Evolutionary conservation across 2,329 filamentous ascomycete genomes (phyloP).

Genomic region (Diaporthe vaccinii): DNA sequence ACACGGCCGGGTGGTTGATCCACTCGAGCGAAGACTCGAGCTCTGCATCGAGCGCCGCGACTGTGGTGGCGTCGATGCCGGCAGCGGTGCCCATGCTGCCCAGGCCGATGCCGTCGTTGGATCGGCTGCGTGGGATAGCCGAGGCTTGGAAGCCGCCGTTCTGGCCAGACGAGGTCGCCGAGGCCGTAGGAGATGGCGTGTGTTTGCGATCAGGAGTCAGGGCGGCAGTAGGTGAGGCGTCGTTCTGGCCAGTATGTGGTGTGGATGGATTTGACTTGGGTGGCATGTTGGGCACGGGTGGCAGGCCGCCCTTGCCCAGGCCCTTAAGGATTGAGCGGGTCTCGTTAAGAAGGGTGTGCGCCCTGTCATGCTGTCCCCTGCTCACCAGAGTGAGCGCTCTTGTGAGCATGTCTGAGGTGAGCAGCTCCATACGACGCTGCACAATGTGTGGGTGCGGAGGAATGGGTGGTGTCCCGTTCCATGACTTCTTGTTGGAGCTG

Average conservation of each 20-base stretch:
- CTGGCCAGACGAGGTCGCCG: constrained; percentile 47
- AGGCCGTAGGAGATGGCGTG: constrained; percentile 67
- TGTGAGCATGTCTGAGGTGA: constrained; percentile 98
- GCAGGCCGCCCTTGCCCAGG: constrained; percentile 92
- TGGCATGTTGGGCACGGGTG: constrained; percentile 81
- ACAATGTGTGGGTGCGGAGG: constrained; percentile 96
- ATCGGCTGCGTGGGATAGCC: constrained; percentile 65
- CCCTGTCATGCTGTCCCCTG: constrained; percentile 91
- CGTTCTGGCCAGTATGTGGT: constrained; percentile 56
- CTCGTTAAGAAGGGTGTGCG: constrained; percentile 91
- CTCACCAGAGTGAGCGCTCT: constrained; percentile 91
- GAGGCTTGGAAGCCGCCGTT: constrained; percentile 52
- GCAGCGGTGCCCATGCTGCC: constrained; percentile 59
- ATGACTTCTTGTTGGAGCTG: constrained; percentile 71
- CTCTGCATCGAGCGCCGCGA: constrained; percentile 90
- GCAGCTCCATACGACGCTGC: constrained; percentile 95
- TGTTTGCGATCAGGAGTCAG: constrained; percentile 68
- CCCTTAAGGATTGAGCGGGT: constrained; percentile 96
- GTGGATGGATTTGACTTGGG: constrained; percentile 62
- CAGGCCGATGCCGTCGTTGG: constrained; percentile 70
- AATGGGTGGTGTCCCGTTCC: constrained; percentile 81
- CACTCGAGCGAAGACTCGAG: constrained; percentile 92
- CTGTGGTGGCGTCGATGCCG: constrained; percentile 87
- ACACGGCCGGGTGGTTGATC: constrained; percentile 97
- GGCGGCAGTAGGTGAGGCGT: constrained; percentile 58